phyloP scores from a whole-genome alignment of 768 basidiomycete genomes.

The Dacryopinax primogenitus region DNA sequence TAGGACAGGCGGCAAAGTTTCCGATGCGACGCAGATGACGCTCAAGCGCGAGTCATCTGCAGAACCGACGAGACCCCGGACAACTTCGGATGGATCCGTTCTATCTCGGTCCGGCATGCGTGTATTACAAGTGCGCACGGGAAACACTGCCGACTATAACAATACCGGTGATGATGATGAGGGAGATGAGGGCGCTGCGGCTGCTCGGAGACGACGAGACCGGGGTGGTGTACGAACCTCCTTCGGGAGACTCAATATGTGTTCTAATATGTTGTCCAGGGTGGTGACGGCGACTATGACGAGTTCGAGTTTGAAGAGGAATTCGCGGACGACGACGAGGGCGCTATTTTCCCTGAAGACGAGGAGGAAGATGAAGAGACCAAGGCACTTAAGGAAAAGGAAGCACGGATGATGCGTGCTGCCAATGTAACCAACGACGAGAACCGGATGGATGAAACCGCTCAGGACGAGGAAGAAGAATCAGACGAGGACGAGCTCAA shows the following conservation, averaged over 20 bases:
- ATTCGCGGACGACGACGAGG: slow-evolving; percentile 71
- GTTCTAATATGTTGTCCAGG: slow-evolving; percentile 21
- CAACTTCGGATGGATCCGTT: background rate
- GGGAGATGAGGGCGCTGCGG: background rate
- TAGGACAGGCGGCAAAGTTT: slow-evolving; percentile 21
- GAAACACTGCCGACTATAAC: background rate
- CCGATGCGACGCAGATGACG: slow-evolving; percentile 7
- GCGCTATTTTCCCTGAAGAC: slow-evolving; percentile 51
- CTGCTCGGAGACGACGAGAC: background rate
- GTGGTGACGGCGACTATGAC: slow-evolving; percentile 68
- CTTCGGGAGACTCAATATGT: background rate
- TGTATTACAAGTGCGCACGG: background rate
- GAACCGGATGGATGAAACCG: slow-evolving; percentile 57
- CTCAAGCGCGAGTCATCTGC: background rate
- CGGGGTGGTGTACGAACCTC: background rate
- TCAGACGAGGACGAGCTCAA: slow-evolving; percentile 45
- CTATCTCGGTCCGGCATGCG: background rate
- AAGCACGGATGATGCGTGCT: slow-evolving; percentile 35
- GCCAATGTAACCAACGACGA: slow-evolving; percentile 30
- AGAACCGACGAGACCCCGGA: background rate
- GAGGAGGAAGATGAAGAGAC: slow-evolving; percentile 66
- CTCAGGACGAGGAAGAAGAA: slow-evolving; percentile 64
- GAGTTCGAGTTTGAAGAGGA: slow-evolving; percentile 74
- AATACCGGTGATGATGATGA: slow-evolving; percentile 10
- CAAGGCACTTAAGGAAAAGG: slow-evolving; percentile 44